Evolutionary conservation across 106 monocot species (phyloP).

Genomic region (Posidonia australis): DNA sequence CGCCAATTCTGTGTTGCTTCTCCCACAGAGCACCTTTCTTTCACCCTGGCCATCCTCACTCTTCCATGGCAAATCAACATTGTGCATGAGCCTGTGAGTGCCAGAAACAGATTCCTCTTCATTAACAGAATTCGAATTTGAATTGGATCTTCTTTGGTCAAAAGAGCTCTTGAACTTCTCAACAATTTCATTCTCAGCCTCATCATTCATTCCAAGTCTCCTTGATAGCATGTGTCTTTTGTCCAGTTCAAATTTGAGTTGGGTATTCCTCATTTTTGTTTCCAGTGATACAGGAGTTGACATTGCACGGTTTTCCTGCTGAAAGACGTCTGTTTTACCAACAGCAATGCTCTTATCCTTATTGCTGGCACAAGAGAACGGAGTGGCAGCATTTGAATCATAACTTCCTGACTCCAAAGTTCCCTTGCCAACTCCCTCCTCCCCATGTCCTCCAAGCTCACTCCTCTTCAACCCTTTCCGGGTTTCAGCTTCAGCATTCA

Average conservation of each 20-base stretch:
- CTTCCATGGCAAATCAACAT: conserved; percentile 54
- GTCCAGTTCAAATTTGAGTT: neutral
- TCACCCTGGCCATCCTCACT: conserved; percentile 8
- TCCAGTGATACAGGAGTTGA: neutral
- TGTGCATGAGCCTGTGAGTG: conserved; percentile 7
- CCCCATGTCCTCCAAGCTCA: neutral
- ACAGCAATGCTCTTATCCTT: neutral
- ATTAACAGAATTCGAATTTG: neutral
- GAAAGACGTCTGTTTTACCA: neutral
- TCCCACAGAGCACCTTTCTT: conserved; percentile 8
- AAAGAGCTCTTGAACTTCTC: neutral
- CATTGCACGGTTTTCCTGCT: neutral
- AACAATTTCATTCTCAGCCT: conserved; percentile 9
- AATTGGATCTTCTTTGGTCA: neutral
- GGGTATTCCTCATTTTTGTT: neutral
- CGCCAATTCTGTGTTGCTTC: conserved; percentile 69
- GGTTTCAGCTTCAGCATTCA: neutral
- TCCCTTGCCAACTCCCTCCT: no score
- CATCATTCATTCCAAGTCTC: neutral
- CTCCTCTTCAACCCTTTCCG: neutral
- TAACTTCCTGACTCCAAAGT: neutral
- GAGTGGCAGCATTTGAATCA: neutral
- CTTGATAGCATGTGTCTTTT: neutral
- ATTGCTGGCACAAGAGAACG: neutral
- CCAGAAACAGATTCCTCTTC: neutral